Evolutionary conservation across 1,139 yeast genomes (phyloP), one percentile per base, ranked within the genome.

Genomic region (Candida sanyaensis): DNA sequence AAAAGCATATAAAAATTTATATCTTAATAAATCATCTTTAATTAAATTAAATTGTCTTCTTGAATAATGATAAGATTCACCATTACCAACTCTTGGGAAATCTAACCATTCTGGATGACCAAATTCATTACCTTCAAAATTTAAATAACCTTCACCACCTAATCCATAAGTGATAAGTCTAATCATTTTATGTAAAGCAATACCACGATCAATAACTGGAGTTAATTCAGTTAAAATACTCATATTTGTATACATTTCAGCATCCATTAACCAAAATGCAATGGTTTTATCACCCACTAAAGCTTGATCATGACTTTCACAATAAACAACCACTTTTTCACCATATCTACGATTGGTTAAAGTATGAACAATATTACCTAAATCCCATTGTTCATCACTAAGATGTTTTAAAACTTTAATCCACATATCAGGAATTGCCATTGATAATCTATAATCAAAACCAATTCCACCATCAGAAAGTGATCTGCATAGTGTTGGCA

Each of bases 341-440:
- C 85, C 84, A 65, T 91, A 84, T 57, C 99, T 81, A 60, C 99
- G 80, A 70, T 93, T 93, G 40, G 96, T 85, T 58, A 93, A 78
- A 1, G 96, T 89, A 62, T 81, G 86, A 23, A 85, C 86, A 50
- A 93, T 90, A 52, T 78, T 75, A 31, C 87, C 92, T 72, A 93
- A 67, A 60, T 92, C 91, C 99, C 99, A 93, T 47, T 90, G 87
- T 54, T 92, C 97, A 64, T 93, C 99, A 34, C 71, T 62, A 53
- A 79, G 73, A 63, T 92, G 97, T 64, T 93, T 93, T 58, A 93
- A 71, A 45, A 91, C 70, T 66, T 93, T 93, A 69, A 93, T 93
- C 98, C 99, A 93, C 98, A 92, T 92, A 66, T 93, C 99, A 5
- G 99, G 99, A 51, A 93, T 78, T 1, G 98, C 98, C 99, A 93